These are phyloP conservation scores for Blastobotrys muscicola DNA, from an alignment of 805 yeast genomes.

Conservation along the genomic window DNA sequence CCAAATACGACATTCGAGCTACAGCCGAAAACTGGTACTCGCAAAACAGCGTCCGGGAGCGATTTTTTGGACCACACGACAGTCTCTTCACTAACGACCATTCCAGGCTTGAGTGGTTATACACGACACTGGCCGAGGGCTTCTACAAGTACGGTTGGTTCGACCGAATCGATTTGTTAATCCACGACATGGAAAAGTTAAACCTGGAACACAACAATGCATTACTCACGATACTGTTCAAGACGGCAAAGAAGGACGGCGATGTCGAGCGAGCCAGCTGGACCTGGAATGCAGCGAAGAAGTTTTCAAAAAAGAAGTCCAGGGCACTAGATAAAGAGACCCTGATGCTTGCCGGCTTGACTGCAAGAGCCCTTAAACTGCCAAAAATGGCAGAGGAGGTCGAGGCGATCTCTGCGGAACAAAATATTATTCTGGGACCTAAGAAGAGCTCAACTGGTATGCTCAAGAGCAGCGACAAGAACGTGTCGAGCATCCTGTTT, in stretches of 20 bases:
- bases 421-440: no score
- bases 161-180: conserved; percentile 8
- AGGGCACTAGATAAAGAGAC: no score
- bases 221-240: conserved; percentile 16
- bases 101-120: background rate
- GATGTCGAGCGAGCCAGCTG: conserved; percentile 16
- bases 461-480: no score
- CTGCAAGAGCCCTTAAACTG: no score
- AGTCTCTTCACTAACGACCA: background rate
- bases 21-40: background rate
- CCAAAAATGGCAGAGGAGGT: no score
- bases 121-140: conserved; percentile 11
- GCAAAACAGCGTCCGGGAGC: no score
- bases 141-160: conserved; percentile 9
- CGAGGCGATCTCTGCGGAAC: no score
- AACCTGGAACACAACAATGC: conserved; percentile 4
- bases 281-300: conserved; percentile 11
- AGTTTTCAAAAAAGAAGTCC: no score
- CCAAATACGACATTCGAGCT: background rate
- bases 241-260: conserved; percentile 15
- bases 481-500: no score
- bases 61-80: no score
- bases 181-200: conserved; percentile 4
- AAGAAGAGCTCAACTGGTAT: no score
- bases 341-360: no score